Evolutionary conservation across 768 basidiomycete genomes (phyloP), one percentile per base, ranked within the genome.

Genomic region (Auricularia heimuer): DNA sequence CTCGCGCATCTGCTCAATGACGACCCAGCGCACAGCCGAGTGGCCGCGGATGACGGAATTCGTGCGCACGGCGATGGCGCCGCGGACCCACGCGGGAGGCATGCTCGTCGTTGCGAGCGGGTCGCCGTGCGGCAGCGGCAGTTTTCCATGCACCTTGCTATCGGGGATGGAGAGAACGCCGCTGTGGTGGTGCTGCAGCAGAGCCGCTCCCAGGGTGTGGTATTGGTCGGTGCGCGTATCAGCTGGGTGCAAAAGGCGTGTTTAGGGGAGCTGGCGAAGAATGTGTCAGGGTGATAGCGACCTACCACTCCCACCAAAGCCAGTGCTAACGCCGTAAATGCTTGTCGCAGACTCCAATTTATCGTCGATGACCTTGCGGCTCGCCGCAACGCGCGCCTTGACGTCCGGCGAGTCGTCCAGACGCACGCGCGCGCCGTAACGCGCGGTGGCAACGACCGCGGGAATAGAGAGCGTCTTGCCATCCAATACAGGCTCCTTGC

Each of bases 11-110:
- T 86, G 85, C 73, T 90, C 81, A 65, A 94, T 83, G 62, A 94
- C 82, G 66, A 87, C 85, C 82, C 86, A 86, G 44, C 92, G 83
- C 12, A 95, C 85, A 39, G 89, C 93, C 24, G 90, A 92, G 75
- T 94, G 93, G 0, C 92, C 92, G 4, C 92, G 87, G 63, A 92
- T 85, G 54, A 95, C 83, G 3, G 90, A 92, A 75, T 94, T 95
- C 81, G 91, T 88, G 68, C 92, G 89, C 69, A 95, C 81, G 10
- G 92, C 76, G 70, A 94, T 92, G 1, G 92, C 90, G 12, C 88
- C 92, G 63, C 92, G 86, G 37, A 93, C 91, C 89, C 93, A 93
- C 2, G 89, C 78, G 66, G 90, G 87, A 3, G 92, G 92, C 90
- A 94, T 93, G 66, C 82, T 85, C 36, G 83, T 82, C 11, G 85